These are phyloP conservation scores for Gaultheria prostrata DNA, from an alignment of 148 eudicot species.

Conservation along the genomic window DNA sequence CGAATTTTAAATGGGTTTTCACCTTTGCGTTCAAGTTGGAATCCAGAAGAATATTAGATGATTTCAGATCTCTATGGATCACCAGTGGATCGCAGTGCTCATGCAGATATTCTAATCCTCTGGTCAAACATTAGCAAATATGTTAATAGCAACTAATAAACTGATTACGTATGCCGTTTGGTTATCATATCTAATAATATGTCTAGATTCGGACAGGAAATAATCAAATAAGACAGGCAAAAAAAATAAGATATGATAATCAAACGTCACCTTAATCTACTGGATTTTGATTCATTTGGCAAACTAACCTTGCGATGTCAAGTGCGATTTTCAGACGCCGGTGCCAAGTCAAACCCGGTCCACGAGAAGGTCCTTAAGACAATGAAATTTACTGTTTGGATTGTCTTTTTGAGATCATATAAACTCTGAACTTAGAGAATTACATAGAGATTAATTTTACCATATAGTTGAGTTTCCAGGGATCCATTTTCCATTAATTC, in stretches of 20 bases:
- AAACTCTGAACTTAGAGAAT: background rate
- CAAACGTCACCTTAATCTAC: background rate
- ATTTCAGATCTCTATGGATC: slow-evolving; percentile 86
- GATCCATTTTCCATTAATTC: slow-evolving; percentile 64
- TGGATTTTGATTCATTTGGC: slow-evolving; percentile 2
- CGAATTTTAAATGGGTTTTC: slow-evolving; percentile 16
- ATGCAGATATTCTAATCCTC: slow-evolving; percentile 77
- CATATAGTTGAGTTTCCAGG: slow-evolving; percentile 58
- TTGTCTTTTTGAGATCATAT: background rate
- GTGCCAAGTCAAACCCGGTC: slow-evolving; percentile 59
- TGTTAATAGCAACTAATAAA: slow-evolving; percentile 12
- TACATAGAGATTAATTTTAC: slow-evolving; percentile 25
- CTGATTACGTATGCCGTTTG: background rate
- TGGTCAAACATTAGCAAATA: slow-evolving; percentile 36
- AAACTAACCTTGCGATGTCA: slow-evolving; percentile 56
- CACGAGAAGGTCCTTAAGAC: slow-evolving; percentile 51
- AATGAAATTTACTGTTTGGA: background rate
- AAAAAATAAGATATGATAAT: background rate
- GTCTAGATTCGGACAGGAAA: background rate
- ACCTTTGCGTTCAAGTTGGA: slow-evolving; percentile 75
- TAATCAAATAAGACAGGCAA: background rate
- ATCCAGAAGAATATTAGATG: slow-evolving; percentile 79
- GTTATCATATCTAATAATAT: too few species aligned
- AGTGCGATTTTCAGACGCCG: slow-evolving; percentile 64
- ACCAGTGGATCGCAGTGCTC: slow-evolving; percentile 77